These are phyloP conservation scores for Eucalyptus curtisii DNA, from an alignment of 345 rosid species.

Conservation along the genomic window DNA sequence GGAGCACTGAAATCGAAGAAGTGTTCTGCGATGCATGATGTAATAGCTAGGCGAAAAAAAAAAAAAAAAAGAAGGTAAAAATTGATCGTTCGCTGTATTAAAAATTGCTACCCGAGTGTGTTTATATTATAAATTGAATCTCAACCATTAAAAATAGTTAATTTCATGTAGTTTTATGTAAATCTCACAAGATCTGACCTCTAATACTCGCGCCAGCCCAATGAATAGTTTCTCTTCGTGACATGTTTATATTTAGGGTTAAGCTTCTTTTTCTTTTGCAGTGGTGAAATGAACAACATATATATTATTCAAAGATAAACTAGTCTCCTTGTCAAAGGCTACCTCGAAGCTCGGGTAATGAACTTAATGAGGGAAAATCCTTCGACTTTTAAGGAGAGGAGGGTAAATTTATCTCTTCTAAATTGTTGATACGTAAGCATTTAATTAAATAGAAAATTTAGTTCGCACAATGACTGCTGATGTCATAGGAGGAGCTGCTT, in stretches of 20 bases:
- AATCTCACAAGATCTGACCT: not conserved
- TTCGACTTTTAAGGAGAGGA: not conserved
- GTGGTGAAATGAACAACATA: not conserved
- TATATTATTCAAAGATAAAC: not conserved
- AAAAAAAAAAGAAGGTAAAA: not conserved
- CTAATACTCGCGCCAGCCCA: not conserved
- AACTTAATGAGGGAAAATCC: not conserved
- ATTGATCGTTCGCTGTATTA: not conserved
- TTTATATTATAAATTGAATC: not conserved
- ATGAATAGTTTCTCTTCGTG: not conserved
- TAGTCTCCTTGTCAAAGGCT: not conserved
- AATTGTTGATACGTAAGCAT: not conserved
- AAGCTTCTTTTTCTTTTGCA: not conserved
- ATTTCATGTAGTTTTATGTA: not conserved
- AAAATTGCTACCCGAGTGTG: not conserved
- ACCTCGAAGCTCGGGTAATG: not conserved
- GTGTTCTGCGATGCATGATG: not conserved
- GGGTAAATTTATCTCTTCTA: not conserved
- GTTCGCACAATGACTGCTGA: not conserved
- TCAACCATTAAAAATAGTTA: not conserved
- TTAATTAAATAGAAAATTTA: not conserved
- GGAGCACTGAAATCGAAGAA: conserved; percentile 24
- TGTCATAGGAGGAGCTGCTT: not conserved
- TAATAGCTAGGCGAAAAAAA: not conserved
- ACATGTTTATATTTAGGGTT: not conserved